These are phyloP conservation scores for Wakefieldia striispora DNA, from an alignment of 768 basidiomycete genomes.

Conservation along the genomic window DNA sequence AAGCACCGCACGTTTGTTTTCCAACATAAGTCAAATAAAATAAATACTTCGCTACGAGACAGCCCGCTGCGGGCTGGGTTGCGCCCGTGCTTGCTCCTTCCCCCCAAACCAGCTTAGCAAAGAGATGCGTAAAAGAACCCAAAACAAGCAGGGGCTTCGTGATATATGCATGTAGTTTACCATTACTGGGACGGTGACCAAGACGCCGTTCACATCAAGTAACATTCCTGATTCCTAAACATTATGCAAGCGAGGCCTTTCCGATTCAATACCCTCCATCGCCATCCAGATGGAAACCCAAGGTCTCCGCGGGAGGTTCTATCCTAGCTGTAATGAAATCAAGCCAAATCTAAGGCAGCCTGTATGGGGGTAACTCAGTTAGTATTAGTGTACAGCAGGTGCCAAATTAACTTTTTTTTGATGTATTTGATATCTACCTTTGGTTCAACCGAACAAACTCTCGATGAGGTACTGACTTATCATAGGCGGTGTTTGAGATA, in stretches of 20 bases:
- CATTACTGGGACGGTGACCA: background rate
- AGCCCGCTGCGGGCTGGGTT: too few relatives aligned
- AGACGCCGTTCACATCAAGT: background rate
- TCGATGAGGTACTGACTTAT: background rate
- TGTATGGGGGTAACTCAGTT: background rate
- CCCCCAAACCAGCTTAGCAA: too few relatives aligned
- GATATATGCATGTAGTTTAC: background rate
- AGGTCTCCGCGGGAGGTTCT: constrained; percentile 13
- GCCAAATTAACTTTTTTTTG: background rate
- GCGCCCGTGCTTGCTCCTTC: too few relatives aligned
- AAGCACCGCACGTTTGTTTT: too few relatives aligned
- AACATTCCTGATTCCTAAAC: background rate
- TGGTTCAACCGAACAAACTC: background rate
- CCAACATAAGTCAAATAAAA: too few relatives aligned
- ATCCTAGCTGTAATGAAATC: constrained; percentile 5
- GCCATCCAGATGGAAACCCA: background rate
- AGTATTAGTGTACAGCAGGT: constrained; percentile 2
- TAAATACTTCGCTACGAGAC: too few relatives aligned
- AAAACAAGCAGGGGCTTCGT: too few relatives aligned
- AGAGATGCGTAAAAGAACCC: background rate
- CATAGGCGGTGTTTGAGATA: constrained; percentile 10
- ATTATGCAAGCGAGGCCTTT: constrained; percentile 1
- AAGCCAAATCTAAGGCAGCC: background rate
- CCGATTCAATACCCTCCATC: background rate
- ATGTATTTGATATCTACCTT: constrained; percentile 2